These are phyloP conservation scores for Coemansia brasiliensis DNA, from an alignment of 192 early-diverging fungal species.

Conservation along the genomic window DNA sequence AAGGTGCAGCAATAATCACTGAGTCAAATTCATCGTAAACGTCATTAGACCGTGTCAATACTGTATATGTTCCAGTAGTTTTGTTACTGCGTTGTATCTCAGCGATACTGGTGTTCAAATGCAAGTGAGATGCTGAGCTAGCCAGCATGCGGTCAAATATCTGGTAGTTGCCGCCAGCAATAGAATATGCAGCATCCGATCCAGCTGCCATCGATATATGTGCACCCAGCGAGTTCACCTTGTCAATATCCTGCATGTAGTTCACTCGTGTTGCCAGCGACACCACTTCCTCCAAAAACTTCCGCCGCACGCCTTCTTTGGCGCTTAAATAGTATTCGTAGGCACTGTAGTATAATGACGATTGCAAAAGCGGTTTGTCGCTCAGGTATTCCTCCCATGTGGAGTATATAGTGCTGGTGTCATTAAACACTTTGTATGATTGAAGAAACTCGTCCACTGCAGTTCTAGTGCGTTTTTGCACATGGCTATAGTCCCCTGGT, in stretches of 20 bases:
- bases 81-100: background rate
- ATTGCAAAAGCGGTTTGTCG: constrained; percentile 13
- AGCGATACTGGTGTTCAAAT: constrained; percentile 12
- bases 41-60: background rate
- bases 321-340: constrained; percentile 22
- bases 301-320: constrained; percentile 3
- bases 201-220: constrained; percentile 38
- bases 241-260: constrained; percentile 39
- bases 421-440: constrained; percentile 21
- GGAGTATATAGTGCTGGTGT: constrained; percentile 4
- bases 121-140: constrained; percentile 11
- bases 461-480: constrained; percentile 14
- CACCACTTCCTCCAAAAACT: constrained; percentile 25
- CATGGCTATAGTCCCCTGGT: constrained; percentile 6
- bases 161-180: constrained; percentile 39
- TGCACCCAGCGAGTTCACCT: constrained; percentile 21
- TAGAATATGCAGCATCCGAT: constrained; percentile 24
- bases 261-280: constrained; percentile 36
- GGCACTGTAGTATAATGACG: constrained; percentile 24
- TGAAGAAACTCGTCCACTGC: constrained; percentile 33
- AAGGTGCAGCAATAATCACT: constrained; percentile 27
- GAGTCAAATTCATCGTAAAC: constrained; percentile 16
- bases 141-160: constrained; percentile 22
- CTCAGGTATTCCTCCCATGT: constrained; percentile 32
- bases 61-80: too few relatives aligned